These are phyloP conservation scores for Backusella mclennaniae DNA, from an alignment of 192 early-diverging fungal genomes.

Conservation along the genomic window DNA sequence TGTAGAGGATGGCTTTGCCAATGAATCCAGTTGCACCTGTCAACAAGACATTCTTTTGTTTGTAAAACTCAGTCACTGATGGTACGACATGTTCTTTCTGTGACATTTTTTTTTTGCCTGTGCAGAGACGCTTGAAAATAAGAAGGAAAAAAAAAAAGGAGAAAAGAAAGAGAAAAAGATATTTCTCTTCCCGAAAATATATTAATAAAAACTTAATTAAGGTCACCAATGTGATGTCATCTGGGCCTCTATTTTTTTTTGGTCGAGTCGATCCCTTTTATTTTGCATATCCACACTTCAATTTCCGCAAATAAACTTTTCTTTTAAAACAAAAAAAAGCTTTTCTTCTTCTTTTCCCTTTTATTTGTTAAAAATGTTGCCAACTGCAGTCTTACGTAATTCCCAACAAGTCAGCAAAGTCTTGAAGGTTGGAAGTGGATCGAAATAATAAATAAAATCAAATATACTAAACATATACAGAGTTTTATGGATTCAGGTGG, in stretches of 20 bases:
- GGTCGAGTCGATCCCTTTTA: neutral
- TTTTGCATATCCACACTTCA: neutral
- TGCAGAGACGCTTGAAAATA: neutral
- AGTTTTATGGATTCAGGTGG: slow-evolving; percentile 12
- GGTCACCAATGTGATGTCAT: neutral
- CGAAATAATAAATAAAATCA: neutral
- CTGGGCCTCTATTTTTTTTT: neutral
- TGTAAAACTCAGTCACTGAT: slow-evolving; percentile 24
- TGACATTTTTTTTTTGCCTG: neutral
- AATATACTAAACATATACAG: neutral
- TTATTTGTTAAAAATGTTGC: neutral
- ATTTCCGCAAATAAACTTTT: neutral
- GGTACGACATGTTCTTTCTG: neutral
- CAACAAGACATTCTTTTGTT: slow-evolving; percentile 40
- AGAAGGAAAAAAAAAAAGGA: neutral
- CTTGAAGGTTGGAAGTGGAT: neutral
- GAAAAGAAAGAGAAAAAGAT: neutral
- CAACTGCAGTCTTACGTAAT: neutral
- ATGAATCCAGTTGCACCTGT: slow-evolving; percentile 58
- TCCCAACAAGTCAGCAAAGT: neutral
- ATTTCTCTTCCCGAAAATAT: neutral
- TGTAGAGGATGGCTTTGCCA: slow-evolving; percentile 53
- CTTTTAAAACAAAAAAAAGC: neutral
- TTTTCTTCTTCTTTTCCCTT: neutral
- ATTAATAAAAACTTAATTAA: neutral